Percentiles rank a stretch among this genome's conserved stretches.
These are phyloP conservation scores for Friedmanniomyces endolithicus DNA, from an alignment of 495 filamentous ascomycete genomes.

Conservation along the genomic window DNA sequence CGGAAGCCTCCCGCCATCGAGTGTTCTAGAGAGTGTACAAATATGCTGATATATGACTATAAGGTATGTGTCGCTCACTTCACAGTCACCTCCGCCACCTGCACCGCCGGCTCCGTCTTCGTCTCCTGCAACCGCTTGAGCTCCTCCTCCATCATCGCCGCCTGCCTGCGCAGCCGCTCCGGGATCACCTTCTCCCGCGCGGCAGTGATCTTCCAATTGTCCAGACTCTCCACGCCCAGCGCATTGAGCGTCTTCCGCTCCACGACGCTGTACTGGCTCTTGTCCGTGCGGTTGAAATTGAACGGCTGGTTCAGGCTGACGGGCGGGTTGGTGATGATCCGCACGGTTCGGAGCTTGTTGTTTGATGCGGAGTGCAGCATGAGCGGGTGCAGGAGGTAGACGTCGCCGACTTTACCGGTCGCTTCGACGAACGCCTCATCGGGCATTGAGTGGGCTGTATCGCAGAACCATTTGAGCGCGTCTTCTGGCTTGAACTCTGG, in stretches of 20 bases:
- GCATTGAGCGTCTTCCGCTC: conserved; percentile 52
- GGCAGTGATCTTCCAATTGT: conserved; percentile 49
- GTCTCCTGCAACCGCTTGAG: conserved; percentile 21
- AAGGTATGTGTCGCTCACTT: no score
- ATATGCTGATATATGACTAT: no score
- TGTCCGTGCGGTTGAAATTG: conserved; percentile 48
- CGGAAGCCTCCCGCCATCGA: no score
- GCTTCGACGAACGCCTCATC: conserved; percentile 49
- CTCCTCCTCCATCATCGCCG: conserved; percentile 38
- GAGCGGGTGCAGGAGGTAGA: conserved; percentile 10
- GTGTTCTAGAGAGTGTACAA: no score
- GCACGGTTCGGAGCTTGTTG: conserved; percentile 1
- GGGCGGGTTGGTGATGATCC: conserved; percentile 50
- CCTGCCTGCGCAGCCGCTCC: conserved; percentile 36
- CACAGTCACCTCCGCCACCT: background rate
- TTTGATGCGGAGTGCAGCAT: conserved; percentile 11
- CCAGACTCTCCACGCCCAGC: conserved; percentile 45
- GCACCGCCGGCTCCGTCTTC: background rate
- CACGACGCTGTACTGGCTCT: conserved; percentile 49
- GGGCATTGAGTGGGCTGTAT: conserved; percentile 32
- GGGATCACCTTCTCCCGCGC: conserved; percentile 40
- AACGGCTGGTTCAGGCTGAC: conserved; percentile 53
- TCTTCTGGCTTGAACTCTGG: conserved; percentile 27
- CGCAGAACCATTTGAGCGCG: conserved; percentile 40
- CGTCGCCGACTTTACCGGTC: conserved; percentile 8